Evolutionary conservation across 2,329 filamentous ascomycete genomes (phyloP).

Genomic region (Kalmusia sp.): DNA sequence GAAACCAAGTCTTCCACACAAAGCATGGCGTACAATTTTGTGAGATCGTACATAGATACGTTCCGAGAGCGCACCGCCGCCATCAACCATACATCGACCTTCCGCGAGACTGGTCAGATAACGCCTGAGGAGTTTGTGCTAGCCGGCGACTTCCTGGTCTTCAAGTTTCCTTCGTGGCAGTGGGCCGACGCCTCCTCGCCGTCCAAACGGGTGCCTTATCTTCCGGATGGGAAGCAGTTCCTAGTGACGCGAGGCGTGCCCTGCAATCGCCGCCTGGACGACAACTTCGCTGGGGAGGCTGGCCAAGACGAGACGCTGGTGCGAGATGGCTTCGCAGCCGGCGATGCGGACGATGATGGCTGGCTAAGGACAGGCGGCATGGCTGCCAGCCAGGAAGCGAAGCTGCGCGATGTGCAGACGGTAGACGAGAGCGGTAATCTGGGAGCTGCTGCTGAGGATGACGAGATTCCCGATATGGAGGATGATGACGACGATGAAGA

Average conservation of each 20-base stretch:
- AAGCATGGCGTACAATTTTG: slow-evolving; percentile 75
- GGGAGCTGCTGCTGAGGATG: slow-evolving; percentile 72
- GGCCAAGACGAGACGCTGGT: slow-evolving; percentile 88
- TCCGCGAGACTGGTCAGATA: slow-evolving; percentile 92
- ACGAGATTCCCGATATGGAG: slow-evolving; percentile 97
- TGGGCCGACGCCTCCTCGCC: slow-evolving; percentile 91
- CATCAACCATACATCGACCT: slow-evolving; percentile 88
- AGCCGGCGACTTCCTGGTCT: slow-evolving; percentile 95
- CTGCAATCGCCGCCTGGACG: slow-evolving; percentile 88
- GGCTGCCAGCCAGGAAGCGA: slow-evolving; percentile 75
- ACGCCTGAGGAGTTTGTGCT: slow-evolving; percentile 96
- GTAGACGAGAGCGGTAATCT: slow-evolving; percentile 89
- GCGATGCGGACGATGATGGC: slow-evolving; percentile 74
- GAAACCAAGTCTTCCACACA: background rate
- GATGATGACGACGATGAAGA: slow-evolving; percentile 94
- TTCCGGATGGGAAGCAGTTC: slow-evolving; percentile 92
- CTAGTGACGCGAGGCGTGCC: slow-evolving; percentile 94
- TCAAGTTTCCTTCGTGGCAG: slow-evolving; percentile 98
- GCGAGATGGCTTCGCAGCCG: slow-evolving; percentile 70
- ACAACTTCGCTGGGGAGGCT: slow-evolving; percentile 89
- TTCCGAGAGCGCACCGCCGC: slow-evolving; percentile 92
- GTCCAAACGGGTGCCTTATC: slow-evolving; percentile 77
- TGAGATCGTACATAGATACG: slow-evolving; percentile 91
- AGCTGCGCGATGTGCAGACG: slow-evolving; percentile 81
- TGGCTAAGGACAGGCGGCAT: slow-evolving; percentile 90